Base-by-base conservation (phyloP, 2,329 filamentous ascomycete genomes). In the Colletotrichum costaricense region DNA sequence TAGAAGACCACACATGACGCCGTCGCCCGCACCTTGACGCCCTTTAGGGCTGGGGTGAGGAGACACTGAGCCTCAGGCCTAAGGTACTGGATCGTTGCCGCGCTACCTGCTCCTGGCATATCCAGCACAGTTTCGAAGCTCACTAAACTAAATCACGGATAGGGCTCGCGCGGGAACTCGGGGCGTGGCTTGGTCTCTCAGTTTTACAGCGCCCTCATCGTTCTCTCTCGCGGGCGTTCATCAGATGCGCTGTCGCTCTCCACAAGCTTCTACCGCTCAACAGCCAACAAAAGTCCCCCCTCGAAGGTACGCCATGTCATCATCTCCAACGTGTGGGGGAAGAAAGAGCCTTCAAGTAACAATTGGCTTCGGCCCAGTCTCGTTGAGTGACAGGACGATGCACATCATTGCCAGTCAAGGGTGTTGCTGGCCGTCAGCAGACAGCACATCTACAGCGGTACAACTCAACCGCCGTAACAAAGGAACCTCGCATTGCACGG, bases 251-350 rank as follows among this genome's bases (percentile, higher is more conserved):
- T 46, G 33, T 52, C 60, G 49, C 33, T 14, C 12, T 46, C 28
- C 28, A 26, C 59, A 54, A 26, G 42, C 22, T 72, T 73, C 54
- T 69, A 49, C 70, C 59, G 70, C 59, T 73, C 46, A 70, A 22
- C 67, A 70, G 67, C 67, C 33, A 26, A 56, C 67, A 62, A 70
- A 73, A 60, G 59, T 70, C 46, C 66, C 38, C 33, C 65, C 22
- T 19, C 26, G 24, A 12, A 28, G 33, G 24, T n/a, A 22, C 56
- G 52, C 63, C 63, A 65, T 57, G 63, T 35, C 49, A 57, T 57
- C 33, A 57, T 46, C 24, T 57, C 52, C 22, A 38, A 42, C 16
- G 14, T 65, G 52, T 33, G 33, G 52, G 30, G 30, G 33, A 63
- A 49, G 16, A 33, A 63, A 49, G 16, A 33, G 30, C 49, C 28